Evolutionary conservation across 345 rosid genomes (phyloP).

Genomic region (Bruguiera parviflora): DNA sequence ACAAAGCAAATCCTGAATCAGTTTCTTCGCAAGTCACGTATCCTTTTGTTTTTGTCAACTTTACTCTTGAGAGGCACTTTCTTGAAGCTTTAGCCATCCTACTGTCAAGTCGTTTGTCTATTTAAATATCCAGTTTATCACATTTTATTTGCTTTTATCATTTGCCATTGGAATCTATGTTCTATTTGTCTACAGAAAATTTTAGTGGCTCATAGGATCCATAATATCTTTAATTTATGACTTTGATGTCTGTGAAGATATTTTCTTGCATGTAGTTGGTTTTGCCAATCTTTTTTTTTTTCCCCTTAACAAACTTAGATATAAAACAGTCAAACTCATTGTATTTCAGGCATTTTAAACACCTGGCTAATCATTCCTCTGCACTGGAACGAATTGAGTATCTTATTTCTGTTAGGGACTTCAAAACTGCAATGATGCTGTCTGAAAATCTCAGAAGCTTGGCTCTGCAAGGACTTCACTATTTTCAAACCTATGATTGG

Average conservation of each 20-base stretch:
- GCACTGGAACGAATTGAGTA: conserved; percentile 57
- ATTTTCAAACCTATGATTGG: conserved; percentile 97
- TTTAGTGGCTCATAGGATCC: background rate
- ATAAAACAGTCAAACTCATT: conserved; percentile 69
- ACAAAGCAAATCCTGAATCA: conserved; percentile 92
- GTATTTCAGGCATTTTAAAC: conserved; percentile 77
- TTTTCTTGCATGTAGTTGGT: background rate
- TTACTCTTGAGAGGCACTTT: background rate
- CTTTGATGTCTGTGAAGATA: conserved; percentile 6
- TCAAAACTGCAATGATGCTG: conserved; percentile 61
- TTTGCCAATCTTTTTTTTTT: conserved; percentile 12
- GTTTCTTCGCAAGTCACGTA: conserved; percentile 85
- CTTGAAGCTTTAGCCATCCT: conserved; percentile 1
- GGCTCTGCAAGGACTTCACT: conserved; percentile 85
- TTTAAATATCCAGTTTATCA: no score
- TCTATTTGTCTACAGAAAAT: background rate
- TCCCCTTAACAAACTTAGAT: conserved; percentile 63
- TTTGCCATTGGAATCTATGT: background rate
- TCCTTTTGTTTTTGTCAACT: conserved; percentile 33
- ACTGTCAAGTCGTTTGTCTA: no score
- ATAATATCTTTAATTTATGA: background rate
- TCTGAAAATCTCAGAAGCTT: conserved; percentile 71
- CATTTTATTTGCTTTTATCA: background rate
- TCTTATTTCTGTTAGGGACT: conserved; percentile 47
- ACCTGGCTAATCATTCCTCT: conserved; percentile 46